These are phyloP conservation scores for Mortierella sp. DNA, from an alignment of 371 early-diverging fungal genomes.

Conservation along the genomic window DNA sequence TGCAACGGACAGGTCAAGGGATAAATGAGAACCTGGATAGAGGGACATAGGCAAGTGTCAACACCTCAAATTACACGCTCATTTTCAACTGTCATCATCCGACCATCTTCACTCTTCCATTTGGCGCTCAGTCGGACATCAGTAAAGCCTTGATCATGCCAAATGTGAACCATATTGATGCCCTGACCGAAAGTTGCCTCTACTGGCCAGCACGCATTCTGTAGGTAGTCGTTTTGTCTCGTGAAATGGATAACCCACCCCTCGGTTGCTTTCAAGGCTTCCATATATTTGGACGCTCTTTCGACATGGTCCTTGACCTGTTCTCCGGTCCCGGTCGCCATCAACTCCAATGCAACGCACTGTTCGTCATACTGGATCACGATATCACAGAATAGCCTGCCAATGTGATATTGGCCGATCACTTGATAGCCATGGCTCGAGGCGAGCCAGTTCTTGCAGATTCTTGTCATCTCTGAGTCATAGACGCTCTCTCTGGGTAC, in stretches of 20 bases:
- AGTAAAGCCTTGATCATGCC: constrained; percentile 24
- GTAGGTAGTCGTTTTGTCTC: constrained; percentile 24
- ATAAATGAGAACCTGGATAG: no score
- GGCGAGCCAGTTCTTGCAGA: constrained; percentile 15
- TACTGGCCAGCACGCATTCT: constrained; percentile 23
- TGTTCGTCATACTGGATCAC: background rate
- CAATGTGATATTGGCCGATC: constrained; percentile 12
- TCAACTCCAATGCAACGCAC: no score
- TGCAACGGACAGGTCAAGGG: no score
- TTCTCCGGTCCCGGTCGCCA: no score
- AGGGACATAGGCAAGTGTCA: no score
- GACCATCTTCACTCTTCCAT: constrained; percentile 18
- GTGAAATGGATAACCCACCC: constrained; percentile 39
- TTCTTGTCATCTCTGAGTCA: constrained; percentile 20
- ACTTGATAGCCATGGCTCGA: constrained; percentile 3
- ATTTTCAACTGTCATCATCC: no score
- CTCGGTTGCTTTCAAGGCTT: constrained; percentile 10
- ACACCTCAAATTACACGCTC: no score
- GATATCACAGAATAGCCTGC: constrained; percentile 1
- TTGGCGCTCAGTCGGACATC: constrained; percentile 27
- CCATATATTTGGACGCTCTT: background rate
- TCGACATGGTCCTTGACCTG: background rate
- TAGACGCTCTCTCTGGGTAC: constrained; percentile 20
- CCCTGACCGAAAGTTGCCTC: constrained; percentile 18
- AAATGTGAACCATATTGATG: constrained; percentile 29